These are phyloP conservation scores for Xylaria castorea DNA, from an alignment of 495 filamentous ascomycete species.

Conservation along the genomic window DNA sequence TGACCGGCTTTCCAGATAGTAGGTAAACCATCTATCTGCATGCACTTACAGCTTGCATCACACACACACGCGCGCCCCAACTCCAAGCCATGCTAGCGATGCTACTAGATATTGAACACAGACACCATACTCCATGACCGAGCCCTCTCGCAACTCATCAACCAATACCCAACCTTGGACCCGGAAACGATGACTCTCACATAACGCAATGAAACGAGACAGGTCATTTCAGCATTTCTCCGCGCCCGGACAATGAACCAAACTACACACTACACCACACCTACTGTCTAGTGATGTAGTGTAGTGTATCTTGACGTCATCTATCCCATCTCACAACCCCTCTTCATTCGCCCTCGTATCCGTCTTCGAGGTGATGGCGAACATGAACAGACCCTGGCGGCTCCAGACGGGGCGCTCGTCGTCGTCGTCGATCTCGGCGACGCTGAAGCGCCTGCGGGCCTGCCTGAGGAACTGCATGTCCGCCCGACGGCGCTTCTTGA, in stretches of 20 bases:
- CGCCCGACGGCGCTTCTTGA: slow-evolving; percentile 83
- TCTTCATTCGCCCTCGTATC: background rate
- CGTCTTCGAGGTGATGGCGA: slow-evolving; percentile 51
- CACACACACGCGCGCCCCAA: background rate
- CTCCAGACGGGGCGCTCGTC: slow-evolving; percentile 65
- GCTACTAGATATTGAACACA: slow-evolving; percentile 6
- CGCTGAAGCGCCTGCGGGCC: slow-evolving; percentile 67
- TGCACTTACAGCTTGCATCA: background rate
- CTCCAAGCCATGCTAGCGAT: slow-evolving; percentile 9
- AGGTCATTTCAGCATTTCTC: slow-evolving; percentile 9
- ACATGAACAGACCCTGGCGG: slow-evolving; percentile 69
- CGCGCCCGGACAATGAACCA: background rate
- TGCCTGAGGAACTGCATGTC: slow-evolving; percentile 75
- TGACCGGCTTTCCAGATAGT: background rate
- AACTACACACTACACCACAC: background rate
- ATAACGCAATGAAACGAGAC: slow-evolving; percentile 3
- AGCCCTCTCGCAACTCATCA: background rate
- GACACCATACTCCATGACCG: slow-evolving; percentile 14
- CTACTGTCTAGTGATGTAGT: background rate
- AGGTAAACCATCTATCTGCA: background rate
- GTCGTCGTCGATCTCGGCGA: slow-evolving; percentile 72
- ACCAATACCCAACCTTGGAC: background rate
- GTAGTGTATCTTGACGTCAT: slow-evolving; percentile 16
- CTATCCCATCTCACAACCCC: background rate
- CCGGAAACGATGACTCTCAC: background rate